Evolutionary conservation across 108 stramenopile species (phyloP).

Genomic region (Pseudonitzschia pungens): DNA sequence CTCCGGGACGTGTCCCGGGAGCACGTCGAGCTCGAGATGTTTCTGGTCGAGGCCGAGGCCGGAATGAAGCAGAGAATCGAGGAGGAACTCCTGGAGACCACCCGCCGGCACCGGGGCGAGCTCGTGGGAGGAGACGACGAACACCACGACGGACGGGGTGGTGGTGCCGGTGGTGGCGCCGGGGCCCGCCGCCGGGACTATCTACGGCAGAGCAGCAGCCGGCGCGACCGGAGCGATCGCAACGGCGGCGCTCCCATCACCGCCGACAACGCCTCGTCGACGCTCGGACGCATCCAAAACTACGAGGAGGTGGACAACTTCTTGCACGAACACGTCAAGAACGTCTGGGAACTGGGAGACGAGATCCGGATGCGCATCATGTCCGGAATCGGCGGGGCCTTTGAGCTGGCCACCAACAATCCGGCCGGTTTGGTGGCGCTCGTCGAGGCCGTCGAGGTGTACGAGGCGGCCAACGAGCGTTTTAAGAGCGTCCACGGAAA

Average conservation of each 20-base stretch:
- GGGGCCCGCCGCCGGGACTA: neutral
- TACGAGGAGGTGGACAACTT: slow-evolving; percentile 77
- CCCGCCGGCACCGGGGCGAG: neutral
- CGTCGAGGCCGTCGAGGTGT: slow-evolving; percentile 87
- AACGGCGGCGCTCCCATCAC: neutral
- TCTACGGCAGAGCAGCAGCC: neutral
- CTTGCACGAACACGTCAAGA: slow-evolving; percentile 80
- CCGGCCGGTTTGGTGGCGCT: slow-evolving; percentile 89
- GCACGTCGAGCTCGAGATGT: slow-evolving; percentile 86
- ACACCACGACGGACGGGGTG: neutral
- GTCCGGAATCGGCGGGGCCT: slow-evolving; percentile 77
- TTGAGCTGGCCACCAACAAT: slow-evolving; percentile 83
- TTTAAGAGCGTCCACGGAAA: slow-evolving; percentile 64
- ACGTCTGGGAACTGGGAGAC: slow-evolving; percentile 92
- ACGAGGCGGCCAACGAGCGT: slow-evolving; percentile 74
- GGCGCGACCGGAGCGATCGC: too few relatives aligned
- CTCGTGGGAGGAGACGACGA: neutral
- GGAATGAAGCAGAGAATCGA: slow-evolving; percentile 80
- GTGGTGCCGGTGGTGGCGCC: neutral
- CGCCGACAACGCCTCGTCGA: neutral
- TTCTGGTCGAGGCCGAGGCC: slow-evolving; percentile 84
- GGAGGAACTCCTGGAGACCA: slow-evolving; percentile 34
- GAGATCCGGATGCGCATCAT: slow-evolving; percentile 84
- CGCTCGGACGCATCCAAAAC: slow-evolving; percentile 38
- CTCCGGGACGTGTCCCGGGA: slow-evolving; percentile 78